A percentile compares a stretch with the other conserved stretches of the same genome.
phyloP scores from a whole-genome alignment of 2,329 filamentous ascomycete genomes.

The Amesomyces nigricolor region DNA sequence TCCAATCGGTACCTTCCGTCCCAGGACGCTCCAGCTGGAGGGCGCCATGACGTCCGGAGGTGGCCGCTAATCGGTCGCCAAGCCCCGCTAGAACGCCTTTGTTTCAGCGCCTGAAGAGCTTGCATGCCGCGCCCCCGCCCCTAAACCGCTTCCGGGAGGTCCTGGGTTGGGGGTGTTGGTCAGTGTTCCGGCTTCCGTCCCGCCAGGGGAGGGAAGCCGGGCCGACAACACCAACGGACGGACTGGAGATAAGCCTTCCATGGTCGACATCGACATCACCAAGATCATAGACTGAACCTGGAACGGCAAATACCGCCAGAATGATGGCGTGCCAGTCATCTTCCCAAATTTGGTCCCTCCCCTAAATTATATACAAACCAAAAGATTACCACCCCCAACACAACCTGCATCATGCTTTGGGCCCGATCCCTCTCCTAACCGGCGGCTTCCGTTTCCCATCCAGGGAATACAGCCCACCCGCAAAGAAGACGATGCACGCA shows the following conservation, averaged over 20 bases:
- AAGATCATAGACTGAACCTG: too few relatives aligned
- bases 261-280: background rate
- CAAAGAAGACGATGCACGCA: constrained; percentile 79
- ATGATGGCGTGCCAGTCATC: background rate
- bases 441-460: constrained; percentile 46
- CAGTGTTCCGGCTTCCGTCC: background rate
- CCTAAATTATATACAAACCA: constrained; percentile 9
- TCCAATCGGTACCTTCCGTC: constrained; percentile 11
- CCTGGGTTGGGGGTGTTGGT: constrained; percentile 2
- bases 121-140: constrained; percentile 18
- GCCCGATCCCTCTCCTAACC: constrained; percentile 25
- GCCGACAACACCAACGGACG: background rate
- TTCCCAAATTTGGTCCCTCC: background rate
- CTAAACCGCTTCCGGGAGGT: constrained; percentile 14
- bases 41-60: constrained; percentile 4
- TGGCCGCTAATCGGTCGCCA: constrained; percentile 14
- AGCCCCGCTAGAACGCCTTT: constrained; percentile 16
- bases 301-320: background rate
- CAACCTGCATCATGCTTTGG: constrained; percentile 17
- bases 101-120: constrained; percentile 16
- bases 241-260: background rate
- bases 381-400: background rate
- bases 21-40: background rate
- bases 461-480: constrained; percentile 84
- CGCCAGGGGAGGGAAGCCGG: constrained; percentile 6